Evolutionary conservation across 108 stramenopile species (phyloP).

Genomic region (Mediolabrus comicus): DNA sequence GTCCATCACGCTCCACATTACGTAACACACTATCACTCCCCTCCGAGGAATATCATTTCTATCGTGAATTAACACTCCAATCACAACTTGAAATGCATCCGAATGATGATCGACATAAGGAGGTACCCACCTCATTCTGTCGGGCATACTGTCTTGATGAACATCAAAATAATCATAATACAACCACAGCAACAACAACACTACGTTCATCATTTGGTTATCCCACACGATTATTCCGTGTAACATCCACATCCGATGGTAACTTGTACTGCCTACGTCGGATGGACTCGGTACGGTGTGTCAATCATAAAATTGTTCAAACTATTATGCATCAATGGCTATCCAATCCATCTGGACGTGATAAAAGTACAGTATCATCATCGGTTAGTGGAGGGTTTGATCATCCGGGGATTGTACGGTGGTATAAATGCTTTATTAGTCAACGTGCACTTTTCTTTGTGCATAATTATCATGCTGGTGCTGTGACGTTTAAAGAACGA

Average conservation of each 20-base stretch:
- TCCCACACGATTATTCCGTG: slow-evolving; percentile 63
- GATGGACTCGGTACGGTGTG: slow-evolving; percentile 83
- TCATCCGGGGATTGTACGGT: slow-evolving; percentile 72
- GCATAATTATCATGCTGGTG: slow-evolving; percentile 82
- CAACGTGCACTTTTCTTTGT: slow-evolving; percentile 91
- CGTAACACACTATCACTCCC: slow-evolving; percentile 51
- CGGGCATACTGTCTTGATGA: slow-evolving; percentile 50
- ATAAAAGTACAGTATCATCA: neutral
- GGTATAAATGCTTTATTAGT: slow-evolving; percentile 75
- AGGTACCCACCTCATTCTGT: slow-evolving; percentile 44
- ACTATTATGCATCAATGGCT: slow-evolving; percentile 68
- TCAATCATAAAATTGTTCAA: slow-evolving; percentile 78
- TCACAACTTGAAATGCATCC: slow-evolving; percentile 63
- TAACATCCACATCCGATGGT: slow-evolving; percentile 71
- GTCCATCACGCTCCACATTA: slow-evolving; percentile 43
- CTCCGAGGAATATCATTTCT: slow-evolving; percentile 55
- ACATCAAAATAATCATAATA: slow-evolving; percentile 4
- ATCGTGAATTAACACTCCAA: slow-evolving; percentile 62
- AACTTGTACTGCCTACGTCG: slow-evolving; percentile 80
- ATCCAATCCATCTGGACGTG: slow-evolving; percentile 14
- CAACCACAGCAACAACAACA: slow-evolving; percentile 31
- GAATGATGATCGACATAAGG: slow-evolving; percentile 62
- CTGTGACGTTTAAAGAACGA: slow-evolving; percentile 68
- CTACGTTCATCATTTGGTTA: slow-evolving; percentile 79
- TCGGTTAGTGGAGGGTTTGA: slow-evolving; percentile 27